Evolutionary conservation across 768 basidiomycete genomes (phyloP).

Genomic region (Clavaria fumosa): DNA sequence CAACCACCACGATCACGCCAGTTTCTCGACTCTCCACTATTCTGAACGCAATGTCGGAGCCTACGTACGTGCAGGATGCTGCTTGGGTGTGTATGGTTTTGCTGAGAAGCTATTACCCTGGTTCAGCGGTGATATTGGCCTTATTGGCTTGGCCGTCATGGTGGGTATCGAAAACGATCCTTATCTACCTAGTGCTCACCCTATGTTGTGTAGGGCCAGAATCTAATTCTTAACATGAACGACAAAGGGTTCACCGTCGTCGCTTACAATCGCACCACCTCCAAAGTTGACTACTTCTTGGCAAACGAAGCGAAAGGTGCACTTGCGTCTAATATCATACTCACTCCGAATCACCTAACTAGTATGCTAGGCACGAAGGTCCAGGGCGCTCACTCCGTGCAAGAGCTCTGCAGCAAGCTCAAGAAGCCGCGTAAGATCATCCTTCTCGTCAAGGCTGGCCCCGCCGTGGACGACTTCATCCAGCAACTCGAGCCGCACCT

Average conservation of each 20-base stretch:
- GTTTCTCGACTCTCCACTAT: neutral
- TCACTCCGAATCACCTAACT: conserved; percentile 12
- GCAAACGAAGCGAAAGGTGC: conserved; percentile 95
- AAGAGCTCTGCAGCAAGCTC: conserved; percentile 86
- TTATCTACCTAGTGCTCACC: conserved; percentile 5
- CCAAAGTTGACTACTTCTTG: conserved; percentile 93
- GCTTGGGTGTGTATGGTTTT: too few species aligned
- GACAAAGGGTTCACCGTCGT: conserved; percentile 98
- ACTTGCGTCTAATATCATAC: conserved; percentile 3
- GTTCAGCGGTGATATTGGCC: conserved; percentile 86
- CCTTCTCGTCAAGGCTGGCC: conserved; percentile 95
- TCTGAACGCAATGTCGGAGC: conserved; percentile 6
- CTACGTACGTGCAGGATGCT: too few species aligned
- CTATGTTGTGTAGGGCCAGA: conserved; percentile 57
- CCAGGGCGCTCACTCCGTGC: conserved; percentile 84
- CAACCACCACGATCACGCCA: too few species aligned
- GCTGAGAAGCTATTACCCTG: conserved; percentile 11
- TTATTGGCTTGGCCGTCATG: conserved; percentile 99
- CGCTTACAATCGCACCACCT: conserved; percentile 92
- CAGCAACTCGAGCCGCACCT: conserved; percentile 74
- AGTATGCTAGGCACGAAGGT: conserved; percentile 67
- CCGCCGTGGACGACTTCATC: conserved; percentile 95
- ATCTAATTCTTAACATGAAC: conserved; percentile 96
- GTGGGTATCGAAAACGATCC: conserved; percentile 29
- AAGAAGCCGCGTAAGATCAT: conserved; percentile 94